Base-by-base conservation (phyloP, 2,329 filamentous ascomycete species). In the Purpureocillium takamizusanense region DNA sequence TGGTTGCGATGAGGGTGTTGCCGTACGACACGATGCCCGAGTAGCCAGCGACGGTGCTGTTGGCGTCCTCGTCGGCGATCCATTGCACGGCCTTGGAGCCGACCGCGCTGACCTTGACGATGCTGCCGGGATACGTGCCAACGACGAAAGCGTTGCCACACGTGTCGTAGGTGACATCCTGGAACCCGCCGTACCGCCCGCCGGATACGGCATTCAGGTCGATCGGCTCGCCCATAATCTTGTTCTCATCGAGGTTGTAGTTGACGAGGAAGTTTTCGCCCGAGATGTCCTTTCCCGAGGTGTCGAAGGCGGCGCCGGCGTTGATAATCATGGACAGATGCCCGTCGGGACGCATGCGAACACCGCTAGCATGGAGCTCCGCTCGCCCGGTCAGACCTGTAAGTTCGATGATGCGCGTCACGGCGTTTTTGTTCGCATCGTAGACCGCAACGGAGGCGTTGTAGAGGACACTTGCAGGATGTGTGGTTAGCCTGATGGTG, bases 181-280 rank as follows among this genome's bases (percentile, higher is more conserved):
- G 62, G 28, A 55, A 63, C 6, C 59, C 63, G 17, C 60, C 55
- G 42, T 59, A 65, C 0, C 36, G 39, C n/a, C n/a, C n/a, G n/a
- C n/a, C n/a, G n/a, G n/a, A n/a, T n/a, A n/a, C n/a, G n/a, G n/a
- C n/a, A n/a, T n/a, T n/a, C n/a, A n/a, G n/a, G n/a, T n/a, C n/a
- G n/a, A n/a, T n/a, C n/a, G n/a, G n/a, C n/a, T n/a, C n/a, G n/a
- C 2, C 55, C 57, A 0, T 43, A 36, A 0, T 53, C 1, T 47
- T 43, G 0, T 56, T 61, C 9, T 66, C 41, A 42, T 65, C 59
- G 9, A 57, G 44, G 37, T 62, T 51, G 38, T 57, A 62, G 38
- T 62, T 62, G 23, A 63, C 39, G 14, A 66, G 36, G 34, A 54
- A 50, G 48, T 63, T 61, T 38, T 58, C 51, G 17, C 62, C 63